Base-by-base conservation (phyloP, 768 basidiomycete genomes). In the Termitomyces sp. region DNA sequence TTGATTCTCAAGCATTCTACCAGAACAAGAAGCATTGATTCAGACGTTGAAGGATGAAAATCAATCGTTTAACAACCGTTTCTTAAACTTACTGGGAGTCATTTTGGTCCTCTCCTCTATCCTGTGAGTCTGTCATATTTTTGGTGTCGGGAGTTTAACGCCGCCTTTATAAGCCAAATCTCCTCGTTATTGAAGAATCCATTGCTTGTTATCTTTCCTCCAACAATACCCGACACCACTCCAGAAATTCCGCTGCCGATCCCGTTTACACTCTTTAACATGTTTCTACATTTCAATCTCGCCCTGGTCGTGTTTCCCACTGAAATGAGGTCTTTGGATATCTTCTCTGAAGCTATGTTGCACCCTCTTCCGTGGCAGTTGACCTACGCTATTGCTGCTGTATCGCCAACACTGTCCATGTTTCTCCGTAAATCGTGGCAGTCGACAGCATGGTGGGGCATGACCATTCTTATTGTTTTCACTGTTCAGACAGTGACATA, bases 21-120 rank as follows among this genome's bases (percentile, higher is more conserved):
- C 60, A 88, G 86, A 89, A 63, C 87, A 89, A 64, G 80, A 85
- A 43, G 77, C 79, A 42, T 38, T 85, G 12, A 76, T 89, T 45
- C 68, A 77, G n/a, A 60, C 52, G 5, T 67, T 89, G 36, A 78
- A 75, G 44, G 61, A 60, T n/a, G 68, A 74, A 42, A 80, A 80
- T 52, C 66, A 71, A 0, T 63, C 63, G 7, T 76, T 76, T 1
- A 80, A 78, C 64, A 59, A 64, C 53, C 73, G 69, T 42, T 77
- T 78, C 36, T 65, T 74, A 23, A 43, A 72, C 9, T 66, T 71
- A 20, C 49, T 83, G 25, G 75, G 76, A 50, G 56, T 65, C 7
- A 66, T 81, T 27, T 66, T 85, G 20, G 68, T 67, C 0, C 61
- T 80, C 22, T 83, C 84, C 3, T 62, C 69, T 41, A 25, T 75